Conservation (phyloP, 2,329 filamentous ascomycete genomes). For the Dryadomyces quercus-mongolicae region DNA sequence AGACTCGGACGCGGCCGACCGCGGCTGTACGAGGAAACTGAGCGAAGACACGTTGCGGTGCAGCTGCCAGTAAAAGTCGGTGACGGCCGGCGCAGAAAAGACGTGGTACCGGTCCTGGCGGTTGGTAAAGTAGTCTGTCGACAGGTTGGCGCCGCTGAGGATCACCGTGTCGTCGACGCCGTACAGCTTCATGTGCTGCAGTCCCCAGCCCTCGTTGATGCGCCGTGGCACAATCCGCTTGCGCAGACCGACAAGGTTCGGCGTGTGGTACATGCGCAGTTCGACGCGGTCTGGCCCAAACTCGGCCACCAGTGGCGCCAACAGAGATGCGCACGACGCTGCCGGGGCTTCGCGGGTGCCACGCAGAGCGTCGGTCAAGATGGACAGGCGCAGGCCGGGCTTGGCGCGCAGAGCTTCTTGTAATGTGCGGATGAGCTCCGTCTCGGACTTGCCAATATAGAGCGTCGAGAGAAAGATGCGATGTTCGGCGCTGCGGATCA, state of each 20-base stretch:
- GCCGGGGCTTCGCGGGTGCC: slow-evolving; percentile 84
- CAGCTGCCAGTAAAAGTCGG: slow-evolving; percentile 70
- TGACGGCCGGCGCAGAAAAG: slow-evolving; percentile 66
- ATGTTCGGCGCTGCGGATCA: slow-evolving; percentile 66
- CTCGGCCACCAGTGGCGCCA: slow-evolving; percentile 71
- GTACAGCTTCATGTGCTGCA: slow-evolving; percentile 99
- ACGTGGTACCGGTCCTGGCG: slow-evolving; percentile 91
- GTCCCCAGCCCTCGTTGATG: slow-evolving; percentile 95
- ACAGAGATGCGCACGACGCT: slow-evolving; percentile 75
- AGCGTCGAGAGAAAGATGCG: slow-evolving; percentile 90
- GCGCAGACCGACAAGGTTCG: slow-evolving; percentile 76
- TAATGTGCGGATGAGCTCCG: slow-evolving; percentile 73
- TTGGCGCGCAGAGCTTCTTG: slow-evolving; percentile 63
- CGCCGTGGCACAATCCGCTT: slow-evolving; percentile 77
- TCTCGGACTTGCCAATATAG: slow-evolving; percentile 89
- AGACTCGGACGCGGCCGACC: slow-evolving; percentile 27
- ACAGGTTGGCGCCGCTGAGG: slow-evolving; percentile 68
- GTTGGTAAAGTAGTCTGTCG: slow-evolving; percentile 90
- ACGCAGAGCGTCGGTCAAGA: slow-evolving; percentile 81
- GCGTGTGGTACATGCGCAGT: slow-evolving; percentile 95
- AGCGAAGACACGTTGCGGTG: slow-evolving; percentile 68
- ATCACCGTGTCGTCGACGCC: slow-evolving; percentile 93
- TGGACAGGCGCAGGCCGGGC: slow-evolving; percentile 66
- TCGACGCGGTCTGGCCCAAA: slow-evolving; percentile 80
- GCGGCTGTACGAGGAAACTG: slow-evolving; percentile 67